Conservation (phyloP, 345 rosid species). For the Punica granatum region DNA sequence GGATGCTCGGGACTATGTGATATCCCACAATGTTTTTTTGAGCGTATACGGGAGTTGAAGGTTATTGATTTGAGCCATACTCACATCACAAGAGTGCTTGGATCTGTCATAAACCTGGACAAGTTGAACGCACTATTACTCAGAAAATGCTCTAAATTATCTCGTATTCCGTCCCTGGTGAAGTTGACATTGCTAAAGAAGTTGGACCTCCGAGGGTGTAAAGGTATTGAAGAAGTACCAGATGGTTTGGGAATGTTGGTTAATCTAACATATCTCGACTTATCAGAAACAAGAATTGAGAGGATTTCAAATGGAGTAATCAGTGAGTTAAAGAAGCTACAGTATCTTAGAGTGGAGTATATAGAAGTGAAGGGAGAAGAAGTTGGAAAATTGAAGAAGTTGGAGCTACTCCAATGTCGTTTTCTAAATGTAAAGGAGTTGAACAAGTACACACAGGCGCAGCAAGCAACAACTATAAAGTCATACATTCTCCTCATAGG, state of each 20-base stretch:
- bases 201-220: slow-evolving; percentile 9
- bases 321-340: slow-evolving; percentile 3
- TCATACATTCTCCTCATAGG: not conserved
- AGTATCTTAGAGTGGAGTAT: not conserved
- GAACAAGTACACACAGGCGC: not conserved
- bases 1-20: not conserved
- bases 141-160: rapidly evolving
- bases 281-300: not conserved
- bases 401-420: slow-evolving; percentile 4
- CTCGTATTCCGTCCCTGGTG: slow-evolving; percentile 15
- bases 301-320: slow-evolving; percentile 7
- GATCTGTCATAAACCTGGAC: slow-evolving; percentile 11
- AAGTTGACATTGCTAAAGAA: slow-evolving; percentile 5
- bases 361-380: slow-evolving; percentile 6
- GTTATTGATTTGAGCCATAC: not conserved
- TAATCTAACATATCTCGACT: slow-evolving; percentile 16
- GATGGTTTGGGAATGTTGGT: slow-evolving; percentile 13
- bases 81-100: slow-evolving; percentile 7
- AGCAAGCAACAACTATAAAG: too few relatives aligned
- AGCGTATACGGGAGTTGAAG: not conserved
- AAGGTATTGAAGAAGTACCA: slow-evolving; percentile 8
- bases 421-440: not conserved
- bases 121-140: slow-evolving; percentile 15
- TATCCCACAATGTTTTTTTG: slow-evolving; percentile 6
- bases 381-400: slow-evolving; percentile 5